Evolutionary conservation across 1,284 basidiomycete species (phyloP).

Genomic region (Pseudozyma sp.): DNA sequence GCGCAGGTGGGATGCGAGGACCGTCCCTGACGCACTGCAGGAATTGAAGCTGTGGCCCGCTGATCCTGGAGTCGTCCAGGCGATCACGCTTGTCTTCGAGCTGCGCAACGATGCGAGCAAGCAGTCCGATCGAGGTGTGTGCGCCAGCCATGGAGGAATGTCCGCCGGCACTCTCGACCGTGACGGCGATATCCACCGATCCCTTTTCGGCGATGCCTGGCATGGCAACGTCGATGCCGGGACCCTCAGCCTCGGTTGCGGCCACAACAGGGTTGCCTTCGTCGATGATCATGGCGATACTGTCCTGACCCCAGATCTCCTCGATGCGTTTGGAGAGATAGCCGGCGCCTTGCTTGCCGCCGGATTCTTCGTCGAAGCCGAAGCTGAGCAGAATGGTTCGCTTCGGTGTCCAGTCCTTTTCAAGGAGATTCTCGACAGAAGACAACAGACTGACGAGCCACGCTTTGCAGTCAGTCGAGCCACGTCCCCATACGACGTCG

Average conservation of each 20-base stretch:
- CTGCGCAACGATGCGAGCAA: constrained; percentile 35
- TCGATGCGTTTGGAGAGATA: constrained; percentile 47
- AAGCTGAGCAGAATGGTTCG: constrained; percentile 74
- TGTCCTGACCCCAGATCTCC: constrained; percentile 55
- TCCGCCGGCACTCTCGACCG: constrained; percentile 73
- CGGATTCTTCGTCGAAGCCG: constrained; percentile 78
- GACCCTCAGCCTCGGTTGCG: constrained; percentile 29
- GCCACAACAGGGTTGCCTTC: constrained; percentile 57
- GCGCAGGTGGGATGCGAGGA: constrained; percentile 70
- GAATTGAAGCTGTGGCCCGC: constrained; percentile 66
- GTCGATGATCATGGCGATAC: constrained; percentile 63
- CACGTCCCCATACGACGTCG: constrained; percentile 72
- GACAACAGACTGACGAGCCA: constrained; percentile 71
- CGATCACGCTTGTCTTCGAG: constrained; percentile 46
- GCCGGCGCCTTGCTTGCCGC: constrained; percentile 62
- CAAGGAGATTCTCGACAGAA: constrained; percentile 71
- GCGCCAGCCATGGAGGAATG: constrained; percentile 73
- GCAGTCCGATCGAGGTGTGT: constrained; percentile 45
- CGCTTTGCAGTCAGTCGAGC: constrained; percentile 68
- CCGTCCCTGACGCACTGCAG: constrained; percentile 73
- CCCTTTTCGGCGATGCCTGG: constrained; percentile 78
- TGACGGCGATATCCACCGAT: constrained; percentile 69
- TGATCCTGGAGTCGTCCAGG: constrained; percentile 32
- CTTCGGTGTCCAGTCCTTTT: constrained; percentile 69
- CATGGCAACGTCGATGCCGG: constrained; percentile 58